These are phyloP conservation scores for Phytopythium delawarense DNA, from an alignment of 352 stramenopile genomes.

Conservation along the genomic window DNA sequence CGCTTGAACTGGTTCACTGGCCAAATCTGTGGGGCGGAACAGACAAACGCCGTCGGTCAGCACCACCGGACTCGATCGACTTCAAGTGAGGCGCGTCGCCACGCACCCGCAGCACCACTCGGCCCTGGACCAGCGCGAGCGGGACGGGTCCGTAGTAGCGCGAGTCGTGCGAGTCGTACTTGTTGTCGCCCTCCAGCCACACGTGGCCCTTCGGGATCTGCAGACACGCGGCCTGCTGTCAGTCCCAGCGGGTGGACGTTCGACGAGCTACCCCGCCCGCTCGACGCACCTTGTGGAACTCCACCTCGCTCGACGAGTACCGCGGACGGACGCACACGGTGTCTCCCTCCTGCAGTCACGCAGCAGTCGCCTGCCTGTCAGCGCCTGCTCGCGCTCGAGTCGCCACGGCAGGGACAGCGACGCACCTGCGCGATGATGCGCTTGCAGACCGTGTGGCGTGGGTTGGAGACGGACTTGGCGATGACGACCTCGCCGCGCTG, in stretches of 20 bases:
- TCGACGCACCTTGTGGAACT: constrained; percentile 59
- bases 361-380: no score
- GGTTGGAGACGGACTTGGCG: constrained; percentile 82
- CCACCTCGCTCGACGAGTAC: constrained; percentile 68
- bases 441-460: constrained; percentile 86
- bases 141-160: constrained; percentile 94
- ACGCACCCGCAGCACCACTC: constrained; percentile 86
- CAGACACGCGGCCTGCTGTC: neutral
- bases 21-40: constrained; percentile 53
- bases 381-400: neutral
- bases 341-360: constrained; percentile 50
- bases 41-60: neutral
- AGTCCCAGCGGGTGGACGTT: neutral
- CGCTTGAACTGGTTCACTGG: constrained; percentile 61
- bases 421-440: constrained; percentile 76
- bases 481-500: constrained; percentile 86
- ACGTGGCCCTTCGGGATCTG: constrained; percentile 89
- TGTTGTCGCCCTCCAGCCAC: constrained; percentile 98
- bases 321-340: constrained; percentile 66
- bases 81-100: neutral
- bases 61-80: neutral
- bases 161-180: constrained; percentile 93
- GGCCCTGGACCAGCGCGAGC: constrained; percentile 86
- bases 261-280: neutral
- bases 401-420: neutral